These are phyloP conservation scores for Alternaria gaisen DNA, from an alignment of 2,329 filamentous ascomycete species.

Conservation along the genomic window DNA sequence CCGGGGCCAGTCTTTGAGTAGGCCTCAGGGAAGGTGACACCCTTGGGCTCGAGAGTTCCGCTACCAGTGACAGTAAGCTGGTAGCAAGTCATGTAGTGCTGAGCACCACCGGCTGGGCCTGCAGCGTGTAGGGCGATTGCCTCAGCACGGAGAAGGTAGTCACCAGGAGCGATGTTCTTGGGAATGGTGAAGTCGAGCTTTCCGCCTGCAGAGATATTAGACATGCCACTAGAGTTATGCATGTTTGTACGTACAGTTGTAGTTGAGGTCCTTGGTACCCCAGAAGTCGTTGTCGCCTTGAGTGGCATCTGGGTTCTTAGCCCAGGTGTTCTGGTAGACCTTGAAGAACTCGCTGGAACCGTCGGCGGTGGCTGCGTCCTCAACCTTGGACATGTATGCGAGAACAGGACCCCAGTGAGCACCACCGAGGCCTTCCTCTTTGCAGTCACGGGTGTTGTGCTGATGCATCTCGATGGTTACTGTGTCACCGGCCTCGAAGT, in stretches of 20 bases:
- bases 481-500: constrained; percentile 36
- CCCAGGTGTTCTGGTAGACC: constrained; percentile 54
- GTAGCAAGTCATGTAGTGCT: constrained; percentile 58
- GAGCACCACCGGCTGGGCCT: constrained; percentile 50
- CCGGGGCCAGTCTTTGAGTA: constrained; percentile 54
- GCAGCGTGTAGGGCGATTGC: constrained; percentile 58
- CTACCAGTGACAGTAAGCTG: constrained; percentile 54
- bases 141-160: constrained; percentile 57
- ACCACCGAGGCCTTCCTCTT: constrained; percentile 36
- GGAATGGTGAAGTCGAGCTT: constrained; percentile 48
- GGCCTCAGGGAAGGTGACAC: constrained; percentile 59
- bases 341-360: constrained; percentile 63
- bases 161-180: constrained; percentile 52
- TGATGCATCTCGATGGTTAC: constrained; percentile 46
- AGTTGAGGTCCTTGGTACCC: constrained; percentile 54
- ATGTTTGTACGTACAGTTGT: constrained; percentile 36
- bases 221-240: too few relatives aligned
- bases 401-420: constrained; percentile 63
- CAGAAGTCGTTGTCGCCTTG: constrained; percentile 55
- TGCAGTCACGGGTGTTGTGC: constrained; percentile 35
- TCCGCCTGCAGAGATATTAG: constrained; percentile 19
- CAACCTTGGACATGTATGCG: constrained; percentile 58
- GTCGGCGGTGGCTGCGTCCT: constrained; percentile 53
- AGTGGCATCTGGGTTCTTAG: constrained; percentile 37
- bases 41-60: constrained; percentile 45